These are phyloP conservation scores for Barnettozyma hawaiiensis DNA, from an alignment of 1,139 yeast genomes.

Conservation along the genomic window DNA sequence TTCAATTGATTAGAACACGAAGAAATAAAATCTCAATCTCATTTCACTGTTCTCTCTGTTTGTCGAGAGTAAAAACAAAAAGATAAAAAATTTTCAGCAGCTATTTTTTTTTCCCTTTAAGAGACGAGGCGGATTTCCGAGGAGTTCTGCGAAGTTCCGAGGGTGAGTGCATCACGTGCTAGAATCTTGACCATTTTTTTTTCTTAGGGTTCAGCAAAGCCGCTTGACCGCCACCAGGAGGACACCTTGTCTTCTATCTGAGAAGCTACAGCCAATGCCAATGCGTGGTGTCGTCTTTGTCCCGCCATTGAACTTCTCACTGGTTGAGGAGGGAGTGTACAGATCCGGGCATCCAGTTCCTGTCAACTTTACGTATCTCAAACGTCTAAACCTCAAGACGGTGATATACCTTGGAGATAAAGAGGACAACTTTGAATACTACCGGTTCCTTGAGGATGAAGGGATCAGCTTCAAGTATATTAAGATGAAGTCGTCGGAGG, in stretches of 20 bases:
- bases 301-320: slow-evolving; percentile 88
- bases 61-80: not conserved
- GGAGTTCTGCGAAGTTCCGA: too few species aligned
- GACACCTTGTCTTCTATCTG: too few species aligned
- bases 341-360: slow-evolving; percentile 94
- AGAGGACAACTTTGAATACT: slow-evolving; percentile 54
- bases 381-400: slow-evolving; percentile 62
- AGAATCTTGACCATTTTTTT: too few species aligned
- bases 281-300: slow-evolving; percentile 39
- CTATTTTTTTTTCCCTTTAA: not conserved
- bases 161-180: not conserved
- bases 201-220: not conserved
- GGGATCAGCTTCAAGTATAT: slow-evolving; percentile 56
- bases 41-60: not conserved
- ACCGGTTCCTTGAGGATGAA: slow-evolving; percentile 54
- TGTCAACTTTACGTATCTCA: slow-evolving; percentile 69
- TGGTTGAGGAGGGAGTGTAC: slow-evolving; percentile 82
- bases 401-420: slow-evolving; percentile 82
- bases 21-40: not conserved
- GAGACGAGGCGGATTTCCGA: too few species aligned
- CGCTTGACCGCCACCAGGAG: too few species aligned
- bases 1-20: not conserved
- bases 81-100: not conserved
- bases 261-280: too few species aligned
- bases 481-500: slow-evolving; percentile 65